A percentile compares a stretch with the other conserved stretches of the same genome.
Evolutionary conservation across 2,329 filamentous ascomycete species (phyloP).

Genomic region (Cytospora piceicola): DNA sequence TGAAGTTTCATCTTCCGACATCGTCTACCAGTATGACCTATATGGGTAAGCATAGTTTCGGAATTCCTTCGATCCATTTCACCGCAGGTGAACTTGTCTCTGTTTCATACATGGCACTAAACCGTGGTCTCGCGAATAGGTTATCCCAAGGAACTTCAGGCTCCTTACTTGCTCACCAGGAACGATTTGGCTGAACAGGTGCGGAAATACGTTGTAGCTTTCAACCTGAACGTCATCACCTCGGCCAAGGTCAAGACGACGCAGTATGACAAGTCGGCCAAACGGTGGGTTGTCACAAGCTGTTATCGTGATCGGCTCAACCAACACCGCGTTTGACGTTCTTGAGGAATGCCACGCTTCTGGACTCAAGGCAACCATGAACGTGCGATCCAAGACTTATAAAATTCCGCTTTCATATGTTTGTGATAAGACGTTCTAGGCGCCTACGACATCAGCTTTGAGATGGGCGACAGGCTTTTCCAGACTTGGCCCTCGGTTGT

Average conservation of each 20-base stretch:
- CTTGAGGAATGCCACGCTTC: slow-evolving; percentile 41
- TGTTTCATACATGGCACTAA: neutral
- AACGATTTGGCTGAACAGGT: slow-evolving; percentile 54
- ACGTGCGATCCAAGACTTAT: slow-evolving; percentile 42
- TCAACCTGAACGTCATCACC: slow-evolving; percentile 53
- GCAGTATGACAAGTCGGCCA: slow-evolving; percentile 7
- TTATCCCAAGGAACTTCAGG: slow-evolving; percentile 44
- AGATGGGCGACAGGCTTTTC: slow-evolving; percentile 34
- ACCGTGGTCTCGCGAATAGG: slow-evolving; percentile 30
- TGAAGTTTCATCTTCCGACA: slow-evolving; percentile 45
- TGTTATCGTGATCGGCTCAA: slow-evolving; percentile 43
- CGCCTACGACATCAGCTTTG: slow-evolving; percentile 37
- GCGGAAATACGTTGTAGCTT: slow-evolving; percentile 49
- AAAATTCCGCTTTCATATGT: slow-evolving; percentile 40
- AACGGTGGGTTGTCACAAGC: slow-evolving; percentile 44
- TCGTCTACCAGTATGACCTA: slow-evolving; percentile 43
- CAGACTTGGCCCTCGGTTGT: slow-evolving; percentile 33
- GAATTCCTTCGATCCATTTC: no score
- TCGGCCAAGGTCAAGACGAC: slow-evolving; percentile 42
- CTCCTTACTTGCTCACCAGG: slow-evolving; percentile 47
- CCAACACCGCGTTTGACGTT: slow-evolving; percentile 48
- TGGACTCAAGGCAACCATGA: slow-evolving; percentile 40
- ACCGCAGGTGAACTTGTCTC: neutral
- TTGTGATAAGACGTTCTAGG: slow-evolving; percentile 35
- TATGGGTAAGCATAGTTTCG: slow-evolving; percentile 31